Conservation (phyloP, 2,329 filamentous ascomycete species). For the Fusarium foetens region DNA sequence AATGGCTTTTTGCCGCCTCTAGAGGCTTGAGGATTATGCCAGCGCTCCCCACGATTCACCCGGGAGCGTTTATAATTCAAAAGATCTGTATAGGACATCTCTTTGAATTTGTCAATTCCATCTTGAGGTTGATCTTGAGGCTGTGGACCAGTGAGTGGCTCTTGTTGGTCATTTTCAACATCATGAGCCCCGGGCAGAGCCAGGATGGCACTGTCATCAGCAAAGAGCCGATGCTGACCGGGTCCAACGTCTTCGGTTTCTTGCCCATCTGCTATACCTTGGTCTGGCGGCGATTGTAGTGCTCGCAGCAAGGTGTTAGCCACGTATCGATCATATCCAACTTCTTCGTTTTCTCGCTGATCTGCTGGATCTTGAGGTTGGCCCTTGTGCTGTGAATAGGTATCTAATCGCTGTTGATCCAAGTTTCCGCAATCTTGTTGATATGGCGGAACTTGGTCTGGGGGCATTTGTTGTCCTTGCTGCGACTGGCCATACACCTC, state of each 20-base stretch:
- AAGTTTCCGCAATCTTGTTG: neutral
- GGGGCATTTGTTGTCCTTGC: neutral
- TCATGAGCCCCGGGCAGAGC: no score
- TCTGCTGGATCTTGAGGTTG: neutral
- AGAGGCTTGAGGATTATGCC: neutral
- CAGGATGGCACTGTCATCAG: neutral
- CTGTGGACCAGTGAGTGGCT: neutral
- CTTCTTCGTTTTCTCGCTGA: no score
- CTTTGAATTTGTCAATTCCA: neutral
- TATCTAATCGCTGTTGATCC: neutral
- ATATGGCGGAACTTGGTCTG: neutral
- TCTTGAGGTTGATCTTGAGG: neutral
- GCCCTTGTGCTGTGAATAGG: no score
- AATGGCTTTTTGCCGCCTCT: neutral
- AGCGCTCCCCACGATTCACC: neutral
- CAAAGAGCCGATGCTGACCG: neutral
- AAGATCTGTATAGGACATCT: no score
- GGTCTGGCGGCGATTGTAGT: no score
- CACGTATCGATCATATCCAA: no score
- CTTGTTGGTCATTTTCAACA: neutral
- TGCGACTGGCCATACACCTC: neutral
- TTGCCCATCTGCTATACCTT: no score
- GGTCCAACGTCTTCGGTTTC: neutral
- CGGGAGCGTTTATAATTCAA: no score
- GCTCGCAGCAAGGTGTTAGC: no score